These are phyloP conservation scores for Saprolegnia diclina DNA, from an alignment of 352 stramenopile species.

Conservation along the genomic window DNA sequence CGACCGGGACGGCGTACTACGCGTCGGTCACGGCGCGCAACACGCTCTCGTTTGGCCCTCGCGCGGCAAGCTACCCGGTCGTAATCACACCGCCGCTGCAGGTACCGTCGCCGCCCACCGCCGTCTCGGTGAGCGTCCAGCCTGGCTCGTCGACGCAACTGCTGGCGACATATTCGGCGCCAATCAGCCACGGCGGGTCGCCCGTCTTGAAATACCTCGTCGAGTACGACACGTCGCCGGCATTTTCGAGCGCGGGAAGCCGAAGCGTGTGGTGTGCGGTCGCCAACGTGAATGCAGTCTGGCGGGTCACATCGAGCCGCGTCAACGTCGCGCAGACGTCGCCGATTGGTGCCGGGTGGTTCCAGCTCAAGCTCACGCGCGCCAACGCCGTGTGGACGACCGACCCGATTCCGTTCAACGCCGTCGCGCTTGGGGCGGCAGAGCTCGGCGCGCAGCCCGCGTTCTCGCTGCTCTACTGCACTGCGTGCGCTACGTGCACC, in stretches of 20 bases:
- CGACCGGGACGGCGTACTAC: constrained; percentile 72
- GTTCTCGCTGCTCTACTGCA: constrained; percentile 59
- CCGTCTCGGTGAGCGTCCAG: constrained; percentile 69
- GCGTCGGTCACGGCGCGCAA: constrained; percentile 88
- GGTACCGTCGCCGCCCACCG: constrained; percentile 57
- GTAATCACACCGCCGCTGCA: constrained; percentile 65
- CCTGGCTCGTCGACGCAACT: constrained; percentile 71
- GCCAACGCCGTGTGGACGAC: constrained; percentile 42
- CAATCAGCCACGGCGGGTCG: constrained; percentile 50
- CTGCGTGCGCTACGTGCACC: constrained; percentile 38
- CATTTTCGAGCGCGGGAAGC: constrained; percentile 56
- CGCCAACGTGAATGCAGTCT: constrained; percentile 49
- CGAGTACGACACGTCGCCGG: constrained; percentile 62
- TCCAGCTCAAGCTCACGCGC: constrained; percentile 48
- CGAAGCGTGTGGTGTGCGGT: constrained; percentile 63
- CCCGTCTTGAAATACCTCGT: constrained; percentile 68
- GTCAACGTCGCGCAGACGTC: constrained; percentile 29
- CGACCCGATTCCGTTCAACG: constrained; percentile 90
- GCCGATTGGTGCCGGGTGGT: constrained; percentile 48
- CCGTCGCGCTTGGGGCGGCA: constrained; percentile 73
- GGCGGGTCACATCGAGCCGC: constrained; percentile 41
- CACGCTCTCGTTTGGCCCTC: constrained; percentile 48
- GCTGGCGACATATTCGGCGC: constrained; percentile 41
- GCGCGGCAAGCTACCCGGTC: constrained; percentile 36
- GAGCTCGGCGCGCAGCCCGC: constrained; percentile 54